Evolutionary conservation across 2,329 filamentous ascomycete genomes (phyloP).

Genomic region (Trichoderma atrobrunneum): DNA sequence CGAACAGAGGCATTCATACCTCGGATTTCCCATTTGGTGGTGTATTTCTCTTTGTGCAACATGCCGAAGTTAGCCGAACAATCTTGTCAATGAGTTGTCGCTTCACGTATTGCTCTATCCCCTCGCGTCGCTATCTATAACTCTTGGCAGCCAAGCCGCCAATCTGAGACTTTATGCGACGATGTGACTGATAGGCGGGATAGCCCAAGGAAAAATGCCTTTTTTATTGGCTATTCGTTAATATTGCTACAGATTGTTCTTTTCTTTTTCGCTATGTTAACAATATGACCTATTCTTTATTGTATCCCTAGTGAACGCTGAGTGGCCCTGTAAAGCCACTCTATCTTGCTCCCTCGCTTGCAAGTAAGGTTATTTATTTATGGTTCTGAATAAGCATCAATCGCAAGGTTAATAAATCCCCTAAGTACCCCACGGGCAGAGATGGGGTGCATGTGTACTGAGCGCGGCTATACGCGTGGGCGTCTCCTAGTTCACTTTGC

Average conservation of each 20-base stretch:
- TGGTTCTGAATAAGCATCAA: constrained; percentile 7
- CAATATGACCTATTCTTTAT: too few species aligned
- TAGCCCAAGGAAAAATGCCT: background rate
- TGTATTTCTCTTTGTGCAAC: background rate
- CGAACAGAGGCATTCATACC: background rate
- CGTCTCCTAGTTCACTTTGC: background rate
- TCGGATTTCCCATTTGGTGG: background rate
- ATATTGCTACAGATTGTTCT: background rate
- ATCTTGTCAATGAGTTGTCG: background rate
- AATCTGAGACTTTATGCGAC: background rate
- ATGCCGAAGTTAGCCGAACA: background rate
- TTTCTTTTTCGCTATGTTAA: background rate
- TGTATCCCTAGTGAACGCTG: background rate
- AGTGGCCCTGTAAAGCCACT: too few species aligned
- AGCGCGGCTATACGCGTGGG: background rate
- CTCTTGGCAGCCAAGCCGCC: background rate
- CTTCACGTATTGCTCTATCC: background rate
- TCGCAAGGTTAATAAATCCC: background rate
- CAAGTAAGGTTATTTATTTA: constrained; percentile 13
- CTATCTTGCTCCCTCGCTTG: background rate
- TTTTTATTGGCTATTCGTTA: too few species aligned
- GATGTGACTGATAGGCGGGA: background rate
- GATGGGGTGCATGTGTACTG: background rate
- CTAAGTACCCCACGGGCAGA: background rate
- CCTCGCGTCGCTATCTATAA: background rate